Conservation (phyloP, 2,329 filamentous ascomycete genomes). For the Aspergillus sp. region DNA sequence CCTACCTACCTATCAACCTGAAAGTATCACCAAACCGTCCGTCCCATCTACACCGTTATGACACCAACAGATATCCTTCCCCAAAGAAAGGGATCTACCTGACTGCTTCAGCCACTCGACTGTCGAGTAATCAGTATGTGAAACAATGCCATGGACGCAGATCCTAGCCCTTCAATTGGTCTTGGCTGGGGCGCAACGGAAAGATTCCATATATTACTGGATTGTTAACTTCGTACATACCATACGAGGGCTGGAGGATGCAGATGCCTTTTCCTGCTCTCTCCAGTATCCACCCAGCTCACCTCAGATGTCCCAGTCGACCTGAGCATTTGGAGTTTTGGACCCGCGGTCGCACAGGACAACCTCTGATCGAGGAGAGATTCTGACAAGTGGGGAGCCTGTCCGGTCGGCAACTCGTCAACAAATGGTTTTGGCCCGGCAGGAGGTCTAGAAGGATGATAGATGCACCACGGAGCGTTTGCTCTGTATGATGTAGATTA, state of each 20-base stretch:
- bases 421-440: constrained; percentile 1
- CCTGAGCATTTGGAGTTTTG: neutral
- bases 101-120: constrained; percentile 14
- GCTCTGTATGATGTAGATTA: constrained; percentile 13
- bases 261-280: too few species aligned
- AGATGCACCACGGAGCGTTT: neutral
- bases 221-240: neutral
- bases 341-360: constrained; percentile 21
- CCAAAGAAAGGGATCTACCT: constrained; percentile 12
- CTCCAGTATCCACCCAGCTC: neutral
- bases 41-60: neutral
- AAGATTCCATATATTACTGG: constrained; percentile 7
- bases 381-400: constrained; percentile 9
- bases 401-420: neutral
- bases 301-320: neutral
- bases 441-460: constrained; percentile 10
- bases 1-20: too few species aligned
- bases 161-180: constrained; percentile 17
- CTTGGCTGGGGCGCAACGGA: constrained; percentile 2
- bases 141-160: constrained; percentile 20
- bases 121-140: constrained; percentile 15
- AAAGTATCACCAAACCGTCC: neutral
- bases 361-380: constrained; percentile 8
- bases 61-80: neutral
- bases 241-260: neutral